Base-by-base conservation (phyloP, 2,329 filamentous ascomycete species). In the Seiridium unicorne region DNA sequence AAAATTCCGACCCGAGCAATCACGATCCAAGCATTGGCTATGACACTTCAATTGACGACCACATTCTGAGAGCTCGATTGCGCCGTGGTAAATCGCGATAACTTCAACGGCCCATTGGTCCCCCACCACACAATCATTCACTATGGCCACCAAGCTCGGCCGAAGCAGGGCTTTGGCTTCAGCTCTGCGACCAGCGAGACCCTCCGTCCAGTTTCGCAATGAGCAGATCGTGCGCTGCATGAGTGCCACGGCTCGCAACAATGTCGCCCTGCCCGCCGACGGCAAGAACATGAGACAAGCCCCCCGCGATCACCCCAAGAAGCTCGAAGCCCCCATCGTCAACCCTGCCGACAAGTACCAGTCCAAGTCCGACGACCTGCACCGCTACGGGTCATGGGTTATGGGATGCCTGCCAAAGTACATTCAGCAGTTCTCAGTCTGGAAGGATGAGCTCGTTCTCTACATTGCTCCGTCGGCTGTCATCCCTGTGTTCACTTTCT, bases 391-490 rank as follows among this genome's bases (percentile, higher is more conserved):
- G 71, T 88, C 96, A 73, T 99, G 97, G 85, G 81, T 99, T 72
- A 94, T 99, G 87, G 93, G 93, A 68, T 96, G 92, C 77, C 79
- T 99, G 72, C 96, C 95, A 70, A 98, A 97, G 83, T 97, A 97
- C 79, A 87, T 99, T 70, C 96, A 99, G 81, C 95, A 99, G 80
- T 98, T 98, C 81, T 96, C 93, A 10, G 94, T 99, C 59, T 99
- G 95, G 95, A 99, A 99, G 81, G 95, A 99, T 74, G 95, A 99
- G 79, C 87, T 99, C 74, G 93, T 90, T 69, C 92, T 97, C 75
- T 94, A 96, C 78, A 95, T 98, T 72, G 84, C 92, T 53, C 95
- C 95, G 1, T 80, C 90, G 44, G 95, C 92, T 67, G 88, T 98
- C 69, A 86, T 97, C 68, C 95, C 95, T 44, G 90, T 96, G 70